Conservation (phyloP, 805 yeast species). For the Cyberlindnera euphorbiiphila region DNA sequence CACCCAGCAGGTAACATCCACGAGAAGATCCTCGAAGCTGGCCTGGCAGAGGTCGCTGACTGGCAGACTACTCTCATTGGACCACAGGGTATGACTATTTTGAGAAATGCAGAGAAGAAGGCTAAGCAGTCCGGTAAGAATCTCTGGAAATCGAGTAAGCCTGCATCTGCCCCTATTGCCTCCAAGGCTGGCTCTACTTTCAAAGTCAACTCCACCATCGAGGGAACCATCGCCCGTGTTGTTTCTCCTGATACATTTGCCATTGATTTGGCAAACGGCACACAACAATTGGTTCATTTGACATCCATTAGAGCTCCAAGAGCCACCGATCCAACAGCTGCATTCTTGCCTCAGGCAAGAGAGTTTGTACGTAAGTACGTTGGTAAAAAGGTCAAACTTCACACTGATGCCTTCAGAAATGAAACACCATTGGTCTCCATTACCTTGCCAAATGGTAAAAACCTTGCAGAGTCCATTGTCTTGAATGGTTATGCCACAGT, state of each 20-base stretch:
- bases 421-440: slow-evolving; percentile 65
- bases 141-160: slow-evolving; percentile 44
- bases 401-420: slow-evolving; percentile 65
- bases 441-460: slow-evolving; percentile 46
- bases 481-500: slow-evolving; percentile 73
- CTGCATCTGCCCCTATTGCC: slow-evolving; percentile 20
- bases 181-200: slow-evolving; percentile 28
- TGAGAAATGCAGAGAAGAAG: slow-evolving; percentile 60
- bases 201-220: slow-evolving; percentile 44
- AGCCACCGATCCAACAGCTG: slow-evolving; percentile 52
- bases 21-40: slow-evolving; percentile 60
- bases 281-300: slow-evolving; percentile 59
- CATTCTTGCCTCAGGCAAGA: slow-evolving; percentile 60
- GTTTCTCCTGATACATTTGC: slow-evolving; percentile 66
- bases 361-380: slow-evolving; percentile 71
- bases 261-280: slow-evolving; percentile 45
- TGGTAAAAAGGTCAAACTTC: slow-evolving; percentile 64
- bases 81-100: slow-evolving; percentile 51
- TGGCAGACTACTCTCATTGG: slow-evolving; percentile 77
- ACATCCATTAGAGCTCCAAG: slow-evolving; percentile 77
- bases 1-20: slow-evolving; percentile 81
- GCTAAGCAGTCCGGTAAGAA: slow-evolving; percentile 57
- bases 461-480: slow-evolving; percentile 59
- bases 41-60: slow-evolving; percentile 72
- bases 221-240: slow-evolving; percentile 56